phyloP scores from a whole-genome alignment of 1,139 yeast species.

The Wickerhamomyces sp. region DNA sequence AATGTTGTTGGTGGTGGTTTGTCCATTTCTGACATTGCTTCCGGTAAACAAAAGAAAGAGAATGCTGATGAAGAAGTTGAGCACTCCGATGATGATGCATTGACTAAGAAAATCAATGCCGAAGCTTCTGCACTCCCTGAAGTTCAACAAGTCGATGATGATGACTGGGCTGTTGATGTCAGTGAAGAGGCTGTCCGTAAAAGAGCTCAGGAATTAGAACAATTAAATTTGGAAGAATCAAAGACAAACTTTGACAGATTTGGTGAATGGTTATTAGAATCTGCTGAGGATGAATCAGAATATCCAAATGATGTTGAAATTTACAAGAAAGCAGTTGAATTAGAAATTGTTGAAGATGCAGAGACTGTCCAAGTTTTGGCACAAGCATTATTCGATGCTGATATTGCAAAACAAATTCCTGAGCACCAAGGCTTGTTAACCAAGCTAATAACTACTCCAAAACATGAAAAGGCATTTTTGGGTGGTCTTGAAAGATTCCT shows the following conservation, averaged over 20 bases:
- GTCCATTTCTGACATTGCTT: constrained; percentile 71
- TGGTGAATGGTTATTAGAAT: constrained; percentile 83
- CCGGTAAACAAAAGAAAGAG: constrained; percentile 27
- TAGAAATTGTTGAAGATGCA: constrained; percentile 67
- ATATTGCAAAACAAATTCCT: constrained; percentile 67
- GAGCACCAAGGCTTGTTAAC: constrained; percentile 78
- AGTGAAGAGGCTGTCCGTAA: constrained; percentile 95
- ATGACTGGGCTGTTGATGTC: constrained; percentile 98
- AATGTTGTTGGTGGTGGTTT: constrained; percentile 87
- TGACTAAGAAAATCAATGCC: constrained; percentile 77
- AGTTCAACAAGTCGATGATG: constrained; percentile 65
- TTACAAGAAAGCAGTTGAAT: constrained; percentile 81
- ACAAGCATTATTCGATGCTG: constrained; percentile 80
- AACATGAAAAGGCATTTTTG: constrained; percentile 79
- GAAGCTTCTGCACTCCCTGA: constrained; percentile 70
- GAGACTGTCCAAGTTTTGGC: constrained; percentile 89
- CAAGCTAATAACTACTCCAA: constrained; percentile 63
- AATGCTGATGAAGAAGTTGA: constrained; percentile 32
- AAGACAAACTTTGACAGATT: constrained; percentile 56
- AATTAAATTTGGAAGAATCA: constrained; percentile 35
- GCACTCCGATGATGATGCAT: constrained; percentile 69
- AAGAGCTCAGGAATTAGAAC: constrained; percentile 85
- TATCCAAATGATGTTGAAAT: constrained; percentile 86
- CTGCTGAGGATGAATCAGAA: constrained; percentile 49
- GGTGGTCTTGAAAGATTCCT: constrained; percentile 95